Conservation (phyloP, 2,329 filamentous ascomycete genomes). For the Penicillium sp. region DNA sequence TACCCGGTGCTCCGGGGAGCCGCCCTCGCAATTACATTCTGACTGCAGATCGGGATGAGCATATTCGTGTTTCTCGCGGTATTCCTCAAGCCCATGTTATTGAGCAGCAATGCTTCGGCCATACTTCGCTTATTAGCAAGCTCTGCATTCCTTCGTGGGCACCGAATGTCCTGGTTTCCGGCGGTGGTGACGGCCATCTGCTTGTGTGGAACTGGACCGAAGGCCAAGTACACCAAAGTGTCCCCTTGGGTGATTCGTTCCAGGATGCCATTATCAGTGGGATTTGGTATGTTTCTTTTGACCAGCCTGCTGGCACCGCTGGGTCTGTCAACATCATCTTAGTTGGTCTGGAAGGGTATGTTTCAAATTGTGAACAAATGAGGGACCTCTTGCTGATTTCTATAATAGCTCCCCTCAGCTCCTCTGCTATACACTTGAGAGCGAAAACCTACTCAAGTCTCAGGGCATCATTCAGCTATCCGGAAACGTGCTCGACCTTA, state of each 20-base stretch:
- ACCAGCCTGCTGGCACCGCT: conserved; percentile 21
- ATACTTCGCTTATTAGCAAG: conserved; percentile 80
- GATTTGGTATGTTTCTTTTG: conserved; percentile 50
- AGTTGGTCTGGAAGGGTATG: conserved; percentile 64
- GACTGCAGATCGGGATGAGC: conserved; percentile 73
- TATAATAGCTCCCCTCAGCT: conserved; percentile 66
- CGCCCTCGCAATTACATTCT: conserved; percentile 62
- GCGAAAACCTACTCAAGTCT: conserved; percentile 55
- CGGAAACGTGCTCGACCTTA: conserved; percentile 68
- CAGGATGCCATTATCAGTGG: conserved; percentile 53
- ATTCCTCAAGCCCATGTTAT: conserved; percentile 84
- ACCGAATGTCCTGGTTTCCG: conserved; percentile 73
- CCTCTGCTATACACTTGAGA: conserved; percentile 64
- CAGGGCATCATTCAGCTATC: conserved; percentile 58
- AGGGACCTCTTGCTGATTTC: conserved; percentile 39
- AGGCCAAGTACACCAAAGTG: conserved; percentile 37
- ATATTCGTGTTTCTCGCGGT: conserved; percentile 85
- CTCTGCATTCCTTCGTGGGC: conserved; percentile 65
- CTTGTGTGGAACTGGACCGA: conserved; percentile 80
- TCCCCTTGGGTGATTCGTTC: conserved; percentile 31
- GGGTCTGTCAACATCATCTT: conserved; percentile 43
- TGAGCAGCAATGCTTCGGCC: conserved; percentile 85
- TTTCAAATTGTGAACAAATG: conserved; percentile 9
- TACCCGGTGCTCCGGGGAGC: conserved; percentile 53
- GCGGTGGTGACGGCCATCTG: conserved; percentile 79